Base-by-base conservation (phyloP, 148 eudicot species). In the Arctostaphylos glauca region DNA sequence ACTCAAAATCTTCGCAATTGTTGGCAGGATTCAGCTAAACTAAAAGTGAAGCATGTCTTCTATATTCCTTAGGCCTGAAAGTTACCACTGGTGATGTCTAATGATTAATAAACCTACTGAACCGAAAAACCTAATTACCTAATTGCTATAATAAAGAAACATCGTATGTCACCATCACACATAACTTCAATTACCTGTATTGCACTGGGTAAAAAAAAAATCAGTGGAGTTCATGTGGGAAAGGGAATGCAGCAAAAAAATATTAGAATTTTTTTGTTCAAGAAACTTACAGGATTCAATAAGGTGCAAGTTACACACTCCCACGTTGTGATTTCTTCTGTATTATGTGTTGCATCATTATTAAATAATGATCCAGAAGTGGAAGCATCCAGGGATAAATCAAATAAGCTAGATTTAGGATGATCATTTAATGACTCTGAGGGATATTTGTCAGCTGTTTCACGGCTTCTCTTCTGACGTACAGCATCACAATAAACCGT, bases 271-370 rank as follows among this genome's bases (percentile, higher is more conserved):
- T 6, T 67, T 16, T 41, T 9, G 16, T 12, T 10, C 5, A 10
- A 43, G 70, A 16, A 5, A 81, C 99, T 89, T 82, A 96, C 98
- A 66, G 97, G 93, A 85, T 96, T 96, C 88, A 93, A 70, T 60
- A 94, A 88, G 60, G 99, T 96, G 94, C 99, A 96, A 47, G 82
- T 79, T 78, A 77, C 83, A 77, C 99, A 96, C 81, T 90, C 91
- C 99, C 99, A 96, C 87, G 9, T 81, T 8, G 68, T 74, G 56
- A 83, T 86, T 49, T 66, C 71, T 25, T 66, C 44, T 4, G 3
- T 12, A 25, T 12, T 31, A 12, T 31, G 44, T 25, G 44, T 12
- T 66, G 12, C 43, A 66, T 78, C 81, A 47, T 52, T 72, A 47
- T 74, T 31, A 66, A 50, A 8, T 3, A 46, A 47, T 48, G 87